These are phyloP conservation scores for Talaromyces adpressus DNA, from an alignment of 495 filamentous ascomycete genomes.

Conservation along the genomic window DNA sequence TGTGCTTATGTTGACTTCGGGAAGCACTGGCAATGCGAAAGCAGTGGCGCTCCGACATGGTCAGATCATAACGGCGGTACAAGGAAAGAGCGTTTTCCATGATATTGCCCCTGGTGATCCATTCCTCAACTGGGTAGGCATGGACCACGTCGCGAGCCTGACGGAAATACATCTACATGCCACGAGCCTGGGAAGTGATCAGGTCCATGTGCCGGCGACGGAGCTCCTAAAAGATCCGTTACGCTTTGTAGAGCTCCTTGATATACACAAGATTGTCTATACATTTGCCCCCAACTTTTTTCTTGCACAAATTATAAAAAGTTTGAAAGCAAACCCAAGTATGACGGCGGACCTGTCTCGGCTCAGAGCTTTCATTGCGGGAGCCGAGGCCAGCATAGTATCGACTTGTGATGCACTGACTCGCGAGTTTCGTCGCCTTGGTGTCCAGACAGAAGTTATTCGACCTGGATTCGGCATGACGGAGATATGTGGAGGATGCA, in stretches of 20 bases:
- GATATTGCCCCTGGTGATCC: constrained; percentile 1
- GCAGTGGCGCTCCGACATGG: constrained; percentile 38
- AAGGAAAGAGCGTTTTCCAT: constrained; percentile 13
- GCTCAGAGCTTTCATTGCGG: constrained; percentile 24
- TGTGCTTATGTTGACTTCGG: constrained; percentile 51
- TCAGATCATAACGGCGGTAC: constrained; percentile 40
- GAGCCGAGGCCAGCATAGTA: constrained; percentile 33
- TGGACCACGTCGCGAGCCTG: constrained; percentile 50
- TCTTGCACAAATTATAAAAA: constrained; percentile 12
- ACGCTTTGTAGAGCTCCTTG: constrained; percentile 33
- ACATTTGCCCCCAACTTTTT: constrained; percentile 55
- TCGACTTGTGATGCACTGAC: constrained; percentile 21
- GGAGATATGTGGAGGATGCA: constrained; percentile 46
- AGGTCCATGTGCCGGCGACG: constrained; percentile 38
- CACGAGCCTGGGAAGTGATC: constrained; percentile 26
- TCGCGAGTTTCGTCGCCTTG: constrained; percentile 21
- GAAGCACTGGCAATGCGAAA: constrained; percentile 48
- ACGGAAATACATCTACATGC: constrained; percentile 45
- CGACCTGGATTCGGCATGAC: constrained; percentile 49
- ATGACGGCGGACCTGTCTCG: constrained; percentile 18
- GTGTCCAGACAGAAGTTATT: constrained; percentile 32
- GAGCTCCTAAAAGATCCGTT: constrained; percentile 35
- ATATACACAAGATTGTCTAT: constrained; percentile 31
- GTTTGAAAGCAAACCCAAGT: background rate
- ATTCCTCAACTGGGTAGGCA: constrained; percentile 45